phyloP scores from a whole-genome alignment of 1,284 basidiomycete species.

The Exsudoporus floridanus region DNA sequence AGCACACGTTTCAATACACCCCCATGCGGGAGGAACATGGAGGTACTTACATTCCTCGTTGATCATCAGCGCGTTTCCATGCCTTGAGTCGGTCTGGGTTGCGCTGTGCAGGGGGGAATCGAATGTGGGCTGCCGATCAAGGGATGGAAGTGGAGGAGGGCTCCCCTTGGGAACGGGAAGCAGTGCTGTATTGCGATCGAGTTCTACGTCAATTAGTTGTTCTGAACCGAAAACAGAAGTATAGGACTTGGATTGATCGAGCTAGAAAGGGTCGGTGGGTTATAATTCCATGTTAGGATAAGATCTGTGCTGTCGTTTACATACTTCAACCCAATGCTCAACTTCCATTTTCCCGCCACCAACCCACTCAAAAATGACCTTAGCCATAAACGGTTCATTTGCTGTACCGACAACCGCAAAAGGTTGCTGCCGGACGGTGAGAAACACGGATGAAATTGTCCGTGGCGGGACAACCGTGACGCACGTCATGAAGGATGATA shows the following conservation, averaged over 20 bases:
- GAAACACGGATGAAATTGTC: constrained; percentile 34
- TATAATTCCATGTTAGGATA: neutral
- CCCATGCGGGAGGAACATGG: neutral
- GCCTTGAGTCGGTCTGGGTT: neutral
- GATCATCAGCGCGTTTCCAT: neutral
- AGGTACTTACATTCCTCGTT: constrained; percentile 27
- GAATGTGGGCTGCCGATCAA: constrained; percentile 22
- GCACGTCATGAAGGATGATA: constrained; percentile 51
- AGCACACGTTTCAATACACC: neutral
- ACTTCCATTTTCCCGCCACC: constrained; percentile 47
- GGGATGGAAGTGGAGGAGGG: constrained; percentile 29
- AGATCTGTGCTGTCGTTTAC: constrained; percentile 20
- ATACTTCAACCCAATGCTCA: constrained; percentile 77
- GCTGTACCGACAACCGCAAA: constrained; percentile 59
- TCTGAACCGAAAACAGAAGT: constrained; percentile 60
- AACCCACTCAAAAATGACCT: constrained; percentile 54
- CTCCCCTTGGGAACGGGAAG: constrained; percentile 37
- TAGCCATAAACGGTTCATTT: constrained; percentile 62
- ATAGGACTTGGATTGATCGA: constrained; percentile 55
- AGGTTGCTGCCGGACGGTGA: constrained; percentile 47
- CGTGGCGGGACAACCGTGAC: constrained; percentile 43
- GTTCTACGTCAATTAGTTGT: constrained; percentile 69
- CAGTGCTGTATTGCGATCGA: constrained; percentile 60
- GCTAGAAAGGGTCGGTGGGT: constrained; percentile 39
- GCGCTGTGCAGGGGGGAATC: neutral